phyloP scores from a whole-genome alignment of 148 eudicot genomes.

The Diospyros kaki region DNA sequence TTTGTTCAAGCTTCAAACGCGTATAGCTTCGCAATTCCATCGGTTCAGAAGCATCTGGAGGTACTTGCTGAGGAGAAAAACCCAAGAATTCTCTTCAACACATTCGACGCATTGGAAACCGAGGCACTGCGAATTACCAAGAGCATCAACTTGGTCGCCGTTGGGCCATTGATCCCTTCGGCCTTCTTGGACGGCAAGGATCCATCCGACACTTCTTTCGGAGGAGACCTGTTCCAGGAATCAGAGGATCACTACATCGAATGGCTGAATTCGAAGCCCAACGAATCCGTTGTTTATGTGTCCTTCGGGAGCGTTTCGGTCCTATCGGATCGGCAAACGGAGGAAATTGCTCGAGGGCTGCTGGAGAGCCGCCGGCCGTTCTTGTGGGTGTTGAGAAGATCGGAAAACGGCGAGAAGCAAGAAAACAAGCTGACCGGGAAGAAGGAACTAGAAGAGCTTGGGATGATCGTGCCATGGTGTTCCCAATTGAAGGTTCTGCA shows the following conservation, averaged over 20 bases:
- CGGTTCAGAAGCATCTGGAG: slow-evolving; percentile 31
- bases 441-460: slow-evolving; percentile 12
- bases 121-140: slow-evolving; percentile 17
- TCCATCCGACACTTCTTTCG: slow-evolving; percentile 24
- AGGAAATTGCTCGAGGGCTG: slow-evolving; percentile 30
- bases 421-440: slow-evolving; percentile 11
- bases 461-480: slow-evolving; percentile 35
- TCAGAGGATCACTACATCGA: not conserved
- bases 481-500: slow-evolving; percentile 27
- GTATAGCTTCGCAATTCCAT: slow-evolving; percentile 2
- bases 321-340: slow-evolving; percentile 20
- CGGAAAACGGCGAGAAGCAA: slow-evolving; percentile 16
- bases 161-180: slow-evolving; percentile 41
- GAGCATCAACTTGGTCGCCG: slow-evolving; percentile 19
- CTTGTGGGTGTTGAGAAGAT: slow-evolving; percentile 35
- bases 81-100: slow-evolving; percentile 34
- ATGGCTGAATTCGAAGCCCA: slow-evolving; percentile 17
- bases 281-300: slow-evolving; percentile 36
- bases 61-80: slow-evolving; percentile 21
- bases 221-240: not conserved
- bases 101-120: slow-evolving; percentile 39
- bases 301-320: slow-evolving; percentile 38
- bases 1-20: slow-evolving; percentile 21
- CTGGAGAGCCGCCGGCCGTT: slow-evolving; percentile 21
- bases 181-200: slow-evolving; percentile 20